phyloP scores from a whole-genome alignment of 2,329 filamentous ascomycete genomes.

The Colletotrichum orchidophilum region DNA sequence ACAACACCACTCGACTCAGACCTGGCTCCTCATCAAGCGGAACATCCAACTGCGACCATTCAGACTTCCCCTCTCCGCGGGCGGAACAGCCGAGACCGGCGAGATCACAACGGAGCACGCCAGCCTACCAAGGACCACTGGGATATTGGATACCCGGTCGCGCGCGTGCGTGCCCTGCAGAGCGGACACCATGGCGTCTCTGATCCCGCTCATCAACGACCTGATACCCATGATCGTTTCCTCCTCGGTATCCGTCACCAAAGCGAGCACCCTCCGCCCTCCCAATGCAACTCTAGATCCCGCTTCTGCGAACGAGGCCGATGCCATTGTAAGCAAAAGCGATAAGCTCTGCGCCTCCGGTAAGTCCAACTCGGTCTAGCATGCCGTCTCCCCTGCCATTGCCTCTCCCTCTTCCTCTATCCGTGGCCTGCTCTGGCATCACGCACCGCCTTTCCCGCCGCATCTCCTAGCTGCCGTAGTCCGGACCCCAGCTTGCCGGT shows the following conservation, averaged over 20 bases:
- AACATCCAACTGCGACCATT: background rate
- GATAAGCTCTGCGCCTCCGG: conserved; percentile 74
- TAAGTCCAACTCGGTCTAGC: conserved; percentile 45
- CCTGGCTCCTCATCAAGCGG: background rate
- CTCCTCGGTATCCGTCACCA: conserved; percentile 65
- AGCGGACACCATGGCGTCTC: conserved; percentile 54
- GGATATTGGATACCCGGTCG: background rate
- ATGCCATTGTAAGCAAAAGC: conserved; percentile 71
- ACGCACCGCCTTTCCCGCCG: background rate
- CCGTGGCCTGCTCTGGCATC: background rate
- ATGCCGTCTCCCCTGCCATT: background rate
- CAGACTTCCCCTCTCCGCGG: background rate
- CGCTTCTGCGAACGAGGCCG: conserved; percentile 45
- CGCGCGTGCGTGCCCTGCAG: background rate
- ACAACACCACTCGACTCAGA: conserved; percentile 4
- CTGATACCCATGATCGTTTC: conserved; percentile 69
- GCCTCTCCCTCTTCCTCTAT: background rate
- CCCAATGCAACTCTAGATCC: conserved; percentile 50
- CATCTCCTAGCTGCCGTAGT: background rate
- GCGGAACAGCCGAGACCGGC: conserved; percentile 18
- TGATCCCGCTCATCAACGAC: conserved; percentile 66
- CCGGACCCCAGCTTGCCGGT: background rate
- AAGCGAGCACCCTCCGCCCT: conserved; percentile 40
- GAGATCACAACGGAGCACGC: conserved; percentile 7
- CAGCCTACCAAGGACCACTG: background rate